phyloP scores from a whole-genome alignment of 2,329 filamentous ascomycete species.

The Neoscytalidium dimidiatum region DNA sequence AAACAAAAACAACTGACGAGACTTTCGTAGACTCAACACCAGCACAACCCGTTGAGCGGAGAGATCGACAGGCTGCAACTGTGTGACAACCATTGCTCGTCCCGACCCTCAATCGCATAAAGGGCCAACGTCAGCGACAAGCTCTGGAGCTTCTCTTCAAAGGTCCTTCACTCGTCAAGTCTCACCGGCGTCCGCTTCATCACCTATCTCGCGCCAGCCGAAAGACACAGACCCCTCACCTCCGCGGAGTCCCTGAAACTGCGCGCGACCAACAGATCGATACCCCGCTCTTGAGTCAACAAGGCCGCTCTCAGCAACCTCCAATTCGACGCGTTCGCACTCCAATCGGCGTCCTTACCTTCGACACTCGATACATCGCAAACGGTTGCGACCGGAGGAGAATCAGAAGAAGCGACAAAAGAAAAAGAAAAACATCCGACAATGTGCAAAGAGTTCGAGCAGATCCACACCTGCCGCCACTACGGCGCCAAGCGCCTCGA shows the following conservation, averaged over 20 bases:
- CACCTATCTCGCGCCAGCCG: neutral
- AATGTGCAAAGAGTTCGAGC: conserved; percentile 18
- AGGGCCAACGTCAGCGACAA: neutral
- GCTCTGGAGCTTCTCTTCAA: neutral
- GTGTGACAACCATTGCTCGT: neutral
- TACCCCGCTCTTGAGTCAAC: neutral
- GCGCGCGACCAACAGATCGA: neutral
- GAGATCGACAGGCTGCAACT: conserved; percentile 19
- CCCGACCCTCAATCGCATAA: neutral
- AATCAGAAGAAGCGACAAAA: neutral
- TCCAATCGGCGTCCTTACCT: neutral
- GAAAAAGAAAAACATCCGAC: neutral
- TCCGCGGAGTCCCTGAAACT: neutral
- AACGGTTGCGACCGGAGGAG: neutral
- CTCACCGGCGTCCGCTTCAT: neutral
- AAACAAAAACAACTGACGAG: neutral
- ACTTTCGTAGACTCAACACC: neutral
- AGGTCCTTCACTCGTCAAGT: neutral
- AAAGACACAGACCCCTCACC: neutral
- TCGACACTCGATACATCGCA: neutral
- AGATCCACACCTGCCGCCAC: conserved; percentile 14
- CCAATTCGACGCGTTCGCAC: neutral
- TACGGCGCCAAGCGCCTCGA: conserved; percentile 12
- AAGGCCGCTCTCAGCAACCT: too few relatives aligned
- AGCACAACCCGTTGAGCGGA: conserved; percentile 15